A percentile compares a stretch with the other conserved stretches of the same genome.
phyloP scores from a whole-genome alignment of 1,284 basidiomycete genomes.

The Volvariella surrecta region DNA sequence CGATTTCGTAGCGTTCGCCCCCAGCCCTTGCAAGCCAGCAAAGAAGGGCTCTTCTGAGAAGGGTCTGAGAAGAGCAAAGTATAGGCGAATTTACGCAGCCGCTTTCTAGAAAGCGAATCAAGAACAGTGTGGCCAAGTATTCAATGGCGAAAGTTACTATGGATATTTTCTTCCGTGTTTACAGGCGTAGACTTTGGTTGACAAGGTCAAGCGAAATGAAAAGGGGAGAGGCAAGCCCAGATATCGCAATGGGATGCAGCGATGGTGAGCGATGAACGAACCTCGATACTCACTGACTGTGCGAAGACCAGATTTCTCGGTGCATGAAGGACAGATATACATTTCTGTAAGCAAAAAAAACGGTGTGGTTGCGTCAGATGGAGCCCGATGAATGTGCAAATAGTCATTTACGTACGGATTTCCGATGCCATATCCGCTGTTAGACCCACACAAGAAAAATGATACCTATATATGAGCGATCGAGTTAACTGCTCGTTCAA shows the following conservation, averaged over 20 bases:
- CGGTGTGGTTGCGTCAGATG: not conserved
- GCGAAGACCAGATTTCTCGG: conserved; percentile 51
- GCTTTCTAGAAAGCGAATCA: too few species aligned
- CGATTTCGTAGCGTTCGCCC: too few species aligned
- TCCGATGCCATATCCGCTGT: conserved; percentile 58
- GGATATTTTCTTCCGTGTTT: too few species aligned
- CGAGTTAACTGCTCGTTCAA: not conserved
- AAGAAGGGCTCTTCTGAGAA: too few species aligned
- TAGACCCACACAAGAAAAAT: conserved; percentile 62
- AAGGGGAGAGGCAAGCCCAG: not conserved
- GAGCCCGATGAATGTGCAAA: not conserved
- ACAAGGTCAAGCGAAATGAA: too few species aligned
- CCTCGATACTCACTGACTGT: conserved; percentile 66
- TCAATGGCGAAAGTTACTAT: too few species aligned
- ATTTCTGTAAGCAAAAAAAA: conserved; percentile 32
- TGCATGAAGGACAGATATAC: conserved; percentile 65
- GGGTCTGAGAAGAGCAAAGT: too few species aligned
- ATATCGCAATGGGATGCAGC: too few species aligned
- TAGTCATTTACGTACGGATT: conserved; percentile 47
- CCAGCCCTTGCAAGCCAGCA: too few species aligned
- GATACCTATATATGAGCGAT: conserved; percentile 44
- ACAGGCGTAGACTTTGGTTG: too few species aligned
- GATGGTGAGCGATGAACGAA: conserved; percentile 19
- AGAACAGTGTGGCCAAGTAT: too few species aligned
- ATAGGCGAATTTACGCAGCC: too few species aligned